A percentile compares a stretch with the other conserved stretches of the same genome.
phyloP scores from a whole-genome alignment of 352 stramenopile genomes.

The Blastocystis sp. region DNA sequence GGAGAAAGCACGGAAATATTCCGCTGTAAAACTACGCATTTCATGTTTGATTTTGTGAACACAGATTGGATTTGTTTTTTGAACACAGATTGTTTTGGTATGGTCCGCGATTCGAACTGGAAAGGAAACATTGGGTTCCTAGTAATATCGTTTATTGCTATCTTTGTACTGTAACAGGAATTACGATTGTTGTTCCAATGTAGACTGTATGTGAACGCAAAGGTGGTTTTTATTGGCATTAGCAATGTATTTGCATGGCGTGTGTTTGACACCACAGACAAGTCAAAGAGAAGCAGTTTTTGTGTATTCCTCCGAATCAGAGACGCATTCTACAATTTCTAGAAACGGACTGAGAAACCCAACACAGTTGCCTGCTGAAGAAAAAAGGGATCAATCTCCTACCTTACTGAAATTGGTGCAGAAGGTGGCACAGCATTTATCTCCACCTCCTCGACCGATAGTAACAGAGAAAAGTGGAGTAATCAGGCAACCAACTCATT shows the following conservation, averaged over 20 bases:
- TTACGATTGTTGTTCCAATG: background rate
- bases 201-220: conserved; percentile 3
- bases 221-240: conserved; percentile 2
- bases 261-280: background rate
- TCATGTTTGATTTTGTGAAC: background rate
- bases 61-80: background rate
- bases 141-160: background rate
- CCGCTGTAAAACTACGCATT: background rate
- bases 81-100: background rate
- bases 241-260: background rate
- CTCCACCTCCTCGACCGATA: background rate
- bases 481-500: background rate
- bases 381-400: background rate
- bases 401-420: background rate
- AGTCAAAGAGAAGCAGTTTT: background rate
- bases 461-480: background rate
- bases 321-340: background rate
- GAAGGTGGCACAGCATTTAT: background rate
- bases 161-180: background rate
- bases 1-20: background rate
- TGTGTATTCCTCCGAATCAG: background rate
- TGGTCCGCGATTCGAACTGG: background rate
- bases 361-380: background rate
- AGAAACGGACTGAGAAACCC: background rate
- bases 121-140: background rate